A percentile compares a stretch with the other conserved stretches of the same genome.
phyloP scores from a whole-genome alignment of 148 eudicot species.

The Vaccinium darrowii region DNA sequence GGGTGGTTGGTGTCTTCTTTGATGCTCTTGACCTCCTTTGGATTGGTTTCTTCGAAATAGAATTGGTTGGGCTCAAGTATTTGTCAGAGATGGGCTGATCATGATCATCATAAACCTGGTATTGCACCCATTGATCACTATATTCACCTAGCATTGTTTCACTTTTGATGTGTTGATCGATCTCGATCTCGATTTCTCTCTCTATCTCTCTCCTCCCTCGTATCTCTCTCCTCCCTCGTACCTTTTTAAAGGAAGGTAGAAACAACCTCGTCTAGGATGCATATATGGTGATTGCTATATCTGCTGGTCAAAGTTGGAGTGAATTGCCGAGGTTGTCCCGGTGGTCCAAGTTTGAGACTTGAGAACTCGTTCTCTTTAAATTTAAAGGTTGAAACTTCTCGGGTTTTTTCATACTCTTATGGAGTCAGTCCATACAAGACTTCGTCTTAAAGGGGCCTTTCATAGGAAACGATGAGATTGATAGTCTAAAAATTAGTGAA shows the following conservation, averaged over 20 bases:
- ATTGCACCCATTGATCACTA: neutral
- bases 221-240: neutral
- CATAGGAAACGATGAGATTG: fast-evolving
- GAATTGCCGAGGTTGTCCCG: too few relatives aligned
- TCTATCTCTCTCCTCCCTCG: too few relatives aligned
- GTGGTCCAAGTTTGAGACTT: too few relatives aligned
- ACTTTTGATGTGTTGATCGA: neutral
- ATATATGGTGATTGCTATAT: neutral
- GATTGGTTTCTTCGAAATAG: conserved; percentile 14
- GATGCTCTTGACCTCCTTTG: conserved; percentile 41
- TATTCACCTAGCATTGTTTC: neutral
- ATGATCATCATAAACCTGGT: neutral
- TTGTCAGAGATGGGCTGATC: neutral
- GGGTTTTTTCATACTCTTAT: too few relatives aligned
- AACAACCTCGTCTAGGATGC: neutral
- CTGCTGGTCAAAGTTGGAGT: too few relatives aligned
- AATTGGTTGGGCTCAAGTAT: neutral
- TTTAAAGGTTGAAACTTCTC: too few relatives aligned
- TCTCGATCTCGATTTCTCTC: neutral
- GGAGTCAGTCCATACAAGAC: too few relatives aligned
- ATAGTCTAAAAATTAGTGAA: too few relatives aligned
- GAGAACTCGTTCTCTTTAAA: too few relatives aligned
- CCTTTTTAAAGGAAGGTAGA: neutral
- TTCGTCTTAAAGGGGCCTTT: too few relatives aligned
- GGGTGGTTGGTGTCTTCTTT: conserved; percentile 37